Conservation (phyloP, 768 basidiomycete genomes). For the Pholiota molesta region DNA sequence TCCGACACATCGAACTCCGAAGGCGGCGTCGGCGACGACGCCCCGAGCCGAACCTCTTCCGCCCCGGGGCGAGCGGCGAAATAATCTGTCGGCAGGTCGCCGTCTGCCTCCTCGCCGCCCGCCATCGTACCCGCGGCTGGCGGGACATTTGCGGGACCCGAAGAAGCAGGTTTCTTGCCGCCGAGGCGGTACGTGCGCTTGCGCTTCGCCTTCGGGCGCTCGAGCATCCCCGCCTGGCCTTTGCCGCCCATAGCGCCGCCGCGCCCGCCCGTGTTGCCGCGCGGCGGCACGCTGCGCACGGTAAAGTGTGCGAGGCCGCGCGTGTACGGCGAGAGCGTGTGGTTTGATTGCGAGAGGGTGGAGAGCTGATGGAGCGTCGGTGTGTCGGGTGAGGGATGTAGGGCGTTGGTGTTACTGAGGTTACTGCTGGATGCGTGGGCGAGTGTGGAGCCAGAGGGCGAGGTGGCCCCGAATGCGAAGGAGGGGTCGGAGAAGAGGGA, state of each 20-base stretch:
- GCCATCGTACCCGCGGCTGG: background rate
- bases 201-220: constrained; percentile 69
- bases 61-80: constrained; percentile 6
- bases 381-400: constrained; percentile 67
- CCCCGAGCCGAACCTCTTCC: background rate
- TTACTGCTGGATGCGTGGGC: constrained; percentile 20
- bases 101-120: background rate
- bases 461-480: background rate
- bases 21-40: constrained; percentile 31
- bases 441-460: constrained; percentile 7
- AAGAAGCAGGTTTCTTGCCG: constrained; percentile 30
- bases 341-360: constrained; percentile 85
- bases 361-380: constrained; percentile 85
- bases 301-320: constrained; percentile 90
- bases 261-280: constrained; percentile 29
- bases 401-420: constrained; percentile 30
- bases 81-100: background rate
- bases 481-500: constrained; percentile 16
- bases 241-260: constrained; percentile 13
- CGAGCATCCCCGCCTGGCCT: constrained; percentile 35
- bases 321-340: constrained; percentile 94
- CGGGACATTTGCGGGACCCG: constrained; percentile 16
- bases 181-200: constrained; percentile 75
- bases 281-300: constrained; percentile 84
- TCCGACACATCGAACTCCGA: constrained; percentile 66